phyloP scores from a whole-genome alignment of 352 stramenopile genomes.

The Phytophthora sp. region DNA sequence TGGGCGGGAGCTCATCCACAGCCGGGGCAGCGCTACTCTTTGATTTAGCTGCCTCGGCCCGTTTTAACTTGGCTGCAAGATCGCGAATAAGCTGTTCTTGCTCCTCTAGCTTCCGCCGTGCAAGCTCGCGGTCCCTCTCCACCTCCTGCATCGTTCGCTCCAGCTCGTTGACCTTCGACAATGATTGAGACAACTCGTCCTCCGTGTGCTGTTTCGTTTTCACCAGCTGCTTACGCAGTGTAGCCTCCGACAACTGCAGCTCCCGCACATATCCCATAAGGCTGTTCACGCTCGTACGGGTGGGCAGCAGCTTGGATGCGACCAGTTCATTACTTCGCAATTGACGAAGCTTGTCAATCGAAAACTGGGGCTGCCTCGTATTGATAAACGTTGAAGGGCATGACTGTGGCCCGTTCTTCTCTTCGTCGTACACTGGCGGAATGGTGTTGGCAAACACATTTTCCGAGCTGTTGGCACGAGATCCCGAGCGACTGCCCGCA shows the following conservation, averaged over 20 bases:
- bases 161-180: conserved; percentile 48
- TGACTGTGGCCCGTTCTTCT: conserved; percentile 49
- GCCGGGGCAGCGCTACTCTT: conserved; percentile 2
- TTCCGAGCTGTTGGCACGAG: conserved; percentile 43
- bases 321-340: conserved; percentile 49
- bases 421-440: conserved; percentile 39
- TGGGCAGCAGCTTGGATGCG: conserved; percentile 64
- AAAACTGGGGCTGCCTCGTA: conserved; percentile 42
- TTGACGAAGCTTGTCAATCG: conserved; percentile 33
- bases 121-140: conserved; percentile 43
- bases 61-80: conserved; percentile 45
- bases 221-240: conserved; percentile 63
- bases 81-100: conserved; percentile 53
- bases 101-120: conserved; percentile 41
- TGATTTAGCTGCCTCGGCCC: conserved; percentile 28
- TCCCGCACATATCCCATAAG: conserved; percentile 82
- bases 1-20: conserved; percentile 34
- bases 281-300: conserved; percentile 61
- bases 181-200: conserved; percentile 53
- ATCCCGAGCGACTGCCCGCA: conserved; percentile 29
- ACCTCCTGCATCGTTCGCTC: conserved; percentile 53
- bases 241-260: conserved; percentile 70
- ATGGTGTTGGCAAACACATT: conserved; percentile 31
- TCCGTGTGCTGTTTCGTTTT: conserved; percentile 58
- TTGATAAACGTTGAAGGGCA: conserved; percentile 44